Evolutionary conservation across 805 yeast species (phyloP).

Genomic region (Nakazawaea ishiwadae): DNA sequence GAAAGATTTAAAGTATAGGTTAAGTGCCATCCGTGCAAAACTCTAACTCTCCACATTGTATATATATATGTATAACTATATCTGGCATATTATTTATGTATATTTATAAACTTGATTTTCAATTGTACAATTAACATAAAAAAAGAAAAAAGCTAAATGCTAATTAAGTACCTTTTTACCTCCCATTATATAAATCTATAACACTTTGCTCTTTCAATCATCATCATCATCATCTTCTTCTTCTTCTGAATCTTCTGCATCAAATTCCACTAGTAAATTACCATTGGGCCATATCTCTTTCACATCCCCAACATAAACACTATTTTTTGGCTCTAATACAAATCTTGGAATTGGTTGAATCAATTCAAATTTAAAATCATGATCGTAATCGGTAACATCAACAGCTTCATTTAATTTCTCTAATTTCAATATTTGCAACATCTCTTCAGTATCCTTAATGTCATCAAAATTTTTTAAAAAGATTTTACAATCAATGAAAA

Average conservation of each 20-base stretch:
- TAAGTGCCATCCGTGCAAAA: conserved; percentile 30
- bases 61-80: neutral
- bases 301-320: conserved; percentile 18
- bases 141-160: too few species aligned
- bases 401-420: conserved; percentile 12
- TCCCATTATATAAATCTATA: neutral
- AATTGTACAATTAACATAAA: too few species aligned
- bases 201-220: too few species aligned
- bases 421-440: conserved; percentile 13
- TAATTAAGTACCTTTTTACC: neutral
- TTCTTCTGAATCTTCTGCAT: conserved; percentile 17
- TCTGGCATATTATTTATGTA: neutral
- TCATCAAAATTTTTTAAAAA: conserved; percentile 14
- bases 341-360: conserved; percentile 31
- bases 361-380: conserved; percentile 27
- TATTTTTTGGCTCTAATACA: conserved; percentile 21
- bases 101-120: neutral
- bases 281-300: conserved; percentile 34
- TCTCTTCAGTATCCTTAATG: conserved; percentile 1
- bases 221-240: conserved; percentile 15
- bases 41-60: conserved; percentile 13
- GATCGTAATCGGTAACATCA: conserved; percentile 16
- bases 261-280: conserved; percentile 26
- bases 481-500: conserved; percentile 41
- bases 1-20: conserved; percentile 71